Evolutionary conservation across 257 asterid genomes (phyloP).

Genomic region (Schizonepeta tenuifolia): DNA sequence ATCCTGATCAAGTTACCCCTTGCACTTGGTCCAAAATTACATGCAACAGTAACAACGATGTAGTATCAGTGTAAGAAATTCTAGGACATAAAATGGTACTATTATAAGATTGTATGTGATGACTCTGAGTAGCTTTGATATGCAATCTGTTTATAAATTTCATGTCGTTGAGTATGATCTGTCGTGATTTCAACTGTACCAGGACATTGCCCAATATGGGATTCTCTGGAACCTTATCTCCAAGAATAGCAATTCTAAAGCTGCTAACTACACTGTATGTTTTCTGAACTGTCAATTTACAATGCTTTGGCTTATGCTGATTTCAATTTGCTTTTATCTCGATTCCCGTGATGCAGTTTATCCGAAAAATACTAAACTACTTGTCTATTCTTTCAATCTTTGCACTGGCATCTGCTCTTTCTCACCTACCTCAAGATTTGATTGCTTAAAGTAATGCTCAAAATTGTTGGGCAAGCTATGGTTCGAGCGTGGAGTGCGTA

Average conservation of each 20-base stretch:
- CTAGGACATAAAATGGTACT: background rate
- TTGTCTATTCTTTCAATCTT: background rate
- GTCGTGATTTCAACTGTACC: slow-evolving; percentile 36
- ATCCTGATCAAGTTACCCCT: slow-evolving; percentile 71
- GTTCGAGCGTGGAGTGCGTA: background rate
- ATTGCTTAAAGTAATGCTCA: background rate
- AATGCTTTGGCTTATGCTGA: slow-evolving; percentile 25
- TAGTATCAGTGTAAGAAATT: slow-evolving; percentile 66
- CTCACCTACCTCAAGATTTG: background rate
- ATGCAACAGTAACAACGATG: slow-evolving; percentile 57
- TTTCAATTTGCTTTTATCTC: background rate
- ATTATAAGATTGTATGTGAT: background rate
- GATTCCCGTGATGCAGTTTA: slow-evolving; percentile 17
- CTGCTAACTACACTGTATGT: slow-evolving; percentile 74
- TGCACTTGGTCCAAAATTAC: slow-evolving; percentile 86
- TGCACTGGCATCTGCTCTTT: background rate
- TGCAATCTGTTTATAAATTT: slow-evolving; percentile 9
- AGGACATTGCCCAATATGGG: slow-evolving; percentile 85
- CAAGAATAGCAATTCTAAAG: slow-evolving; percentile 63
- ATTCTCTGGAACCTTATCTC: slow-evolving; percentile 74
- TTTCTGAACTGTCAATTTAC: slow-evolving; percentile 26
- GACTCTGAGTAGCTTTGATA: background rate
- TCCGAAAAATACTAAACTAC: background rate
- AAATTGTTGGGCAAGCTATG: background rate
- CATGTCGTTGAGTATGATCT: background rate